These are phyloP conservation scores for Pulveroboletus sp. DNA, from an alignment of 768 basidiomycete species.

Conservation along the genomic window DNA sequence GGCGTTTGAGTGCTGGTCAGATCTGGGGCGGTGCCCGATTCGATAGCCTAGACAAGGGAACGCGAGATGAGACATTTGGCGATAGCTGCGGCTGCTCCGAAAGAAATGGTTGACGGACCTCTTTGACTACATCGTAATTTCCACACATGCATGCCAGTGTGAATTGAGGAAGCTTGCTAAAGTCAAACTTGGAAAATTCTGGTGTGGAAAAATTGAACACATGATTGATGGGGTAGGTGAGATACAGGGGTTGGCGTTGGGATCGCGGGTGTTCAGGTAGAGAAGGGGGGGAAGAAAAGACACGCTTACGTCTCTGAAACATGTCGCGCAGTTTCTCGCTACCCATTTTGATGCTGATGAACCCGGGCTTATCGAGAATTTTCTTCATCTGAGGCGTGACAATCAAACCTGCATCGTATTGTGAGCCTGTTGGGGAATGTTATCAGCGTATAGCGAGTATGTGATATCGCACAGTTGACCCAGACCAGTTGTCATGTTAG, in stretches of 20 bases:
- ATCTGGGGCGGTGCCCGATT: slow-evolving; percentile 34
- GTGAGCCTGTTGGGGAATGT: slow-evolving; percentile 5
- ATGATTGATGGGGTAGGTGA: background rate
- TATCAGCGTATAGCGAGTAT: background rate
- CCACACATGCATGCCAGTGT: slow-evolving; percentile 27
- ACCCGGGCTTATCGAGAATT: slow-evolving; percentile 25
- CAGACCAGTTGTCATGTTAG: slow-evolving; percentile 16
- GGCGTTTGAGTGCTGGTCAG: slow-evolving; percentile 40
- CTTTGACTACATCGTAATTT: slow-evolving; percentile 14
- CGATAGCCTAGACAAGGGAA: slow-evolving; percentile 16
- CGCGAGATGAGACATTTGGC: background rate
- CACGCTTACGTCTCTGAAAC: slow-evolving; percentile 27
- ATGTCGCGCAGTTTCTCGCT: slow-evolving; percentile 27
- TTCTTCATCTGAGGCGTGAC: slow-evolving; percentile 26
- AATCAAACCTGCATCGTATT: slow-evolving; percentile 21
- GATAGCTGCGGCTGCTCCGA: background rate
- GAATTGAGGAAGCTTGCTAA: slow-evolving; percentile 19
- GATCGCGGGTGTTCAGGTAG: background rate
- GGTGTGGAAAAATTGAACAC: background rate
- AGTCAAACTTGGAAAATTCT: slow-evolving; percentile 22
- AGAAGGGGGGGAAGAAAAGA: background rate
- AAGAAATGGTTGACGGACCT: slow-evolving; percentile 12
- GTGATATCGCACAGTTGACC: background rate
- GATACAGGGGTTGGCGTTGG: background rate
- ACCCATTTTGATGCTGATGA: slow-evolving; percentile 24